These are phyloP conservation scores for Backusella liffmaniae DNA, from an alignment of 192 early-diverging fungal genomes.

Conservation along the genomic window DNA sequence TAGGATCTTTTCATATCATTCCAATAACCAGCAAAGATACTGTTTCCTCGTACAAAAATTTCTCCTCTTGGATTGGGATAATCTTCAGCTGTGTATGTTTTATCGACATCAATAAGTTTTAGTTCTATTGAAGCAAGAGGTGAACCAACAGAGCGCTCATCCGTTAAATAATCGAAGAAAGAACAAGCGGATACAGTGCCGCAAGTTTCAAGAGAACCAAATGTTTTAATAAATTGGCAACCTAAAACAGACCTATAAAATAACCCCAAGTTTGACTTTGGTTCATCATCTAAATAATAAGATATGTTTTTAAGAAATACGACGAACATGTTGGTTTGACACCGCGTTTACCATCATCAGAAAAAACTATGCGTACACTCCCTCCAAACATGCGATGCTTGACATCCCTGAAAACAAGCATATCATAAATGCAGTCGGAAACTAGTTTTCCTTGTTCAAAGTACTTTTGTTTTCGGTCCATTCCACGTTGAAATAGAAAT, in stretches of 20 bases:
- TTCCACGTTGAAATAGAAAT: slow-evolving; percentile 37
- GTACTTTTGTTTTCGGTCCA: slow-evolving; percentile 28
- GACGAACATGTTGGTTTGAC: background rate
- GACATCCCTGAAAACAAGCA: slow-evolving; percentile 42
- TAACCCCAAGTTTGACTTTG: slow-evolving; percentile 8
- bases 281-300: slow-evolving; percentile 7
- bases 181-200: slow-evolving; percentile 28
- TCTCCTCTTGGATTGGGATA: slow-evolving; percentile 81
- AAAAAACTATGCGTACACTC: slow-evolving; percentile 24
- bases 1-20: slow-evolving; percentile 69
- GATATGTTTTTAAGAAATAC: background rate
- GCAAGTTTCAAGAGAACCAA: slow-evolving; percentile 35
- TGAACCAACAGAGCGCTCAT: slow-evolving; percentile 50
- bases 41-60: slow-evolving; percentile 76
- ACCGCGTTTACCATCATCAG: slow-evolving; percentile 14
- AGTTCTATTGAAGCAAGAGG: slow-evolving; percentile 68
- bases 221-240: slow-evolving; percentile 60
- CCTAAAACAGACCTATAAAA: slow-evolving; percentile 63
- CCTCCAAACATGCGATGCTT: slow-evolving; percentile 41
- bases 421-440: slow-evolving; percentile 39
- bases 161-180: slow-evolving; percentile 45
- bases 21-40: slow-evolving; percentile 82
- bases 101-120: slow-evolving; percentile 76
- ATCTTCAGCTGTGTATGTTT: slow-evolving; percentile 71
- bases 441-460: slow-evolving; percentile 37